Evolutionary conservation across 2,329 filamentous ascomycete genomes (phyloP), one percentile per base, ranked within the genome.

Genomic region (Penicillium sp.): DNA sequence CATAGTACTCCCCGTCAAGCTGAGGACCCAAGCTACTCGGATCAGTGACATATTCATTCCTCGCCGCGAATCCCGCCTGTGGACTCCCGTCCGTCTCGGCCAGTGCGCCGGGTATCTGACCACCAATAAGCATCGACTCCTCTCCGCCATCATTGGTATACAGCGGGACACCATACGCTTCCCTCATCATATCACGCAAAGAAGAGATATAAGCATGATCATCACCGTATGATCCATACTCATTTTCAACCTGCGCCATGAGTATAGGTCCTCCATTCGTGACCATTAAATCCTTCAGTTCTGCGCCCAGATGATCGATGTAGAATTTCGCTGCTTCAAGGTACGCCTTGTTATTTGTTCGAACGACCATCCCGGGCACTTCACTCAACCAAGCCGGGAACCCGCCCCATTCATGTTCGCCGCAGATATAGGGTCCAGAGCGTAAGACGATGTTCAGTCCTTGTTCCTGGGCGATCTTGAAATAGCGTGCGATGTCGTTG

Each of bases 191-290:
- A 52, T 80, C 75, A 8, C 75, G 67, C 25, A 81, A 45, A 0
- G 72, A 72, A 5, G 64, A 61, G 6, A 75, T 79, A 60, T 83
- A 83, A 2, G 65, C 62, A 53, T 81, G 78, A 55, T 83, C 72
- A 5, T 68, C 69, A 16, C 78, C 80, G 46, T 78, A 82, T 23
- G 75, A 80, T 0, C 81, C 80, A 55, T 83, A 83, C 60, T 82
- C 80, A 52, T 82, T 82, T 63, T 82, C 80, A 9, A 82, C 71
- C 64, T 82, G 80, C 0, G 79, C 72, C 79, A 82, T 81, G 21
- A 83, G 61, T n/a, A 82, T 71, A 3, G 78, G 78, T 0, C 80
- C 80, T 13, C 79, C 80, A 0, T 74, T 64, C 0, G 73, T 75
- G 16, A 78, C 70, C 55, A 79, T 77, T 13, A 78, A 56, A 1